phyloP scores from a whole-genome alignment of 768 basidiomycete genomes.

The Fomitopsis serialis region DNA sequence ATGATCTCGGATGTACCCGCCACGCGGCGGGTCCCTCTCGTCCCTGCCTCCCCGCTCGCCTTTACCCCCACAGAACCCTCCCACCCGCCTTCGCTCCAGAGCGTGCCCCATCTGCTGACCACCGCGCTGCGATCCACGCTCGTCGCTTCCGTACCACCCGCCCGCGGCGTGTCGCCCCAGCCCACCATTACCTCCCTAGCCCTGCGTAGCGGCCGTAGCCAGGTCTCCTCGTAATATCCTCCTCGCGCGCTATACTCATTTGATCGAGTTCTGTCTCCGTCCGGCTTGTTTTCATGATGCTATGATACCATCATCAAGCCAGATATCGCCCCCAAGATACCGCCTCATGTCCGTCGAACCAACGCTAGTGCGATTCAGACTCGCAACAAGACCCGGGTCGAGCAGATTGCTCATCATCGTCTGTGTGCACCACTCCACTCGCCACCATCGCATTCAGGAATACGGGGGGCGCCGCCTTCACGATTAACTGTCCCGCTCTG shows the following conservation, averaged over 20 bases:
- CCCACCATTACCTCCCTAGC: conserved; percentile 16
- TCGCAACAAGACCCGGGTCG: not conserved
- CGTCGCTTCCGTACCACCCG: conserved; percentile 1
- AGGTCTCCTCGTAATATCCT: not conserved
- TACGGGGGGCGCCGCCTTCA: not conserved
- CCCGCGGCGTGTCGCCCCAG: conserved; percentile 17
- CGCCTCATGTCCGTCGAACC: not conserved
- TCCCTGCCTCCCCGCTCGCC: not conserved
- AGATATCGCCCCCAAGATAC: not conserved
- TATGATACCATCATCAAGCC: not conserved
- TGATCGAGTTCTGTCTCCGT: not conserved
- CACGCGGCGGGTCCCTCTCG: too few species aligned
- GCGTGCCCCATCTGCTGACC: conserved; percentile 1
- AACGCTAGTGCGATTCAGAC: not conserved
- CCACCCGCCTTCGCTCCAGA: not conserved
- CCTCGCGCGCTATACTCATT: not conserved
- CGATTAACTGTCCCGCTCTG: not conserved
- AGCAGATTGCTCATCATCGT: not conserved
- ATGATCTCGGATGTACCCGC: not conserved
- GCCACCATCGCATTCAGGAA: not conserved
- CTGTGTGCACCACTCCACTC: not conserved
- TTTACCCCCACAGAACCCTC: not conserved
- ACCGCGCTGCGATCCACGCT: not conserved
- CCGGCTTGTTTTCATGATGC: not conserved
- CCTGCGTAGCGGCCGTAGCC: not conserved